Evolutionary conservation across 805 yeast genomes (phyloP), one percentile per base, ranked within the genome.

Genomic region (Metschnikowia reukaufii): DNA sequence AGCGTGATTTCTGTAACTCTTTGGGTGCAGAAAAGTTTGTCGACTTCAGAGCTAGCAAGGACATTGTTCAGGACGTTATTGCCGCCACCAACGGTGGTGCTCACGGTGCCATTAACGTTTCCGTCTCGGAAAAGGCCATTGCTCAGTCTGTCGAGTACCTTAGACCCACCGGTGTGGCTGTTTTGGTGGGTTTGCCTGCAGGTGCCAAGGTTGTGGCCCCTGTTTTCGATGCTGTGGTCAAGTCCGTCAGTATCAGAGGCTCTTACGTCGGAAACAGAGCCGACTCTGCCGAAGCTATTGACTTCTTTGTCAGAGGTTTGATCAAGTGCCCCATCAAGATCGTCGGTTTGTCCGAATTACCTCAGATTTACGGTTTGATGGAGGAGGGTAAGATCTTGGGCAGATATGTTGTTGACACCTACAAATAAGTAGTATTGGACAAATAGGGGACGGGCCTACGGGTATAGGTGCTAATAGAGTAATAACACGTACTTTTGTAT

Each of bases 21-120:
- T 70, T 83, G 49, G 89, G 88, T 61, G 87, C 84, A 57, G 88
- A 83, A 67, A 70, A 66, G 48, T 83, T 65, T 64, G 66, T 82
- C 54, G 88, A 84, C 64, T 83, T 82, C 71, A 74, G 72, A 48
- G 70, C 66, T 51, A 50, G 72, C 42, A 78, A 77, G 63, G 82
- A 80, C 62, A 64, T 79, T 36, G 78, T 72, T 36, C 68, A 66
- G 48, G 82, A 68, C 40, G 64, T 72, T 45, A 50, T 54, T 27
- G 70, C 66, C 35, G 79, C 77, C 43, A 80, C 85, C 49, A 62
- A 73, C 52, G 84, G 85, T 61, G 86, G 86, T 59, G 78, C 84
- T 42, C 90, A 70, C 51, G 76, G 72, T 55, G 72, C 60, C 34
- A 68, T 70, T 47, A 71, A 71, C 49, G 76, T 71, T 34, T 83